Conservation (phyloP, 2,329 filamentous ascomycete genomes). For the Zymoseptoria brevis region DNA sequence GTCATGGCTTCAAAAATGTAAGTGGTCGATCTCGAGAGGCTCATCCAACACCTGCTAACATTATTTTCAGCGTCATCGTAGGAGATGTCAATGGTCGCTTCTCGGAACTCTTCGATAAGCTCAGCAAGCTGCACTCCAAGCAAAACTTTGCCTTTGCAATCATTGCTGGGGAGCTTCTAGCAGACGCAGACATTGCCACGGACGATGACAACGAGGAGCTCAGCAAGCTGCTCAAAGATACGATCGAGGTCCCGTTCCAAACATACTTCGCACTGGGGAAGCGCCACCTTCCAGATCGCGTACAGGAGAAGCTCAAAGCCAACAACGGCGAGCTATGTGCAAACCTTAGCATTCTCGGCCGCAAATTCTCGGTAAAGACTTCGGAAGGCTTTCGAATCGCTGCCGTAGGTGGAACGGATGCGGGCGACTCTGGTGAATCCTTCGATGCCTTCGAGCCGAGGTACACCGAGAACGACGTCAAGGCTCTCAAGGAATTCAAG, state of each 20-base stretch:
- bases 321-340: slow-evolving; percentile 66
- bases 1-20: slow-evolving; percentile 53
- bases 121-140: slow-evolving; percentile 73
- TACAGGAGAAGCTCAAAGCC: slow-evolving; percentile 65
- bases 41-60: slow-evolving; percentile 1
- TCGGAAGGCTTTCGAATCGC: slow-evolving; percentile 83
- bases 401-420: slow-evolving; percentile 62
- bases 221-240: slow-evolving; percentile 58
- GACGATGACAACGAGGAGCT: slow-evolving; percentile 40
- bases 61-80: slow-evolving; percentile 58
- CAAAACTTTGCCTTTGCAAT: slow-evolving; percentile 83
- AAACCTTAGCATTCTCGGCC: slow-evolving; percentile 87
- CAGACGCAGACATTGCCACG: slow-evolving; percentile 36
- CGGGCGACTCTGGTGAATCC: slow-evolving; percentile 8
- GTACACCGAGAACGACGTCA: slow-evolving; percentile 65
- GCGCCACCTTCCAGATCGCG: slow-evolving; percentile 58
- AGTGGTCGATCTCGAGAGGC: slow-evolving; percentile 10
- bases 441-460: slow-evolving; percentile 64
- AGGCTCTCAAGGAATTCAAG: slow-evolving; percentile 52
- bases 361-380: slow-evolving; percentile 79
- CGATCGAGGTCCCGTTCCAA: slow-evolving; percentile 65
- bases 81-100: slow-evolving; percentile 78
- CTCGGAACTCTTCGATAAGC: slow-evolving; percentile 66
- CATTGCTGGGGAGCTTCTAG: slow-evolving; percentile 75
- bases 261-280: slow-evolving; percentile 86